A percentile compares a stretch with the other conserved stretches of the same genome.
phyloP scores from a whole-genome alignment of 2,329 filamentous ascomycete genomes.

The Penicillium sp. region DNA sequence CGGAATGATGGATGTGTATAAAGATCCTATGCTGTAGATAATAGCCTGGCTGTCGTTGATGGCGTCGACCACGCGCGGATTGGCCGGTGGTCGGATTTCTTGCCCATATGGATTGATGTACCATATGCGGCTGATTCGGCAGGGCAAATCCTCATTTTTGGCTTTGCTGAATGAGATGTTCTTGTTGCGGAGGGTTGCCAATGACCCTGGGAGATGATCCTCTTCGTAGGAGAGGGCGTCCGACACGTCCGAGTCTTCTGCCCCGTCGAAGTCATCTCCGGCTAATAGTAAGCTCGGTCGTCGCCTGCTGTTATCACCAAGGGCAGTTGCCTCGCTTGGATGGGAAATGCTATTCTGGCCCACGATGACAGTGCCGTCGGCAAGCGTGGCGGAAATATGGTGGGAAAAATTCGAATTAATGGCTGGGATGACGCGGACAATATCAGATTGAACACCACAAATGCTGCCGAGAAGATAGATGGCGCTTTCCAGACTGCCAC shows the following conservation, averaged over 20 bases:
- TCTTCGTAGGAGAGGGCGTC: conserved; percentile 40
- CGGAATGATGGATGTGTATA: conserved; percentile 85
- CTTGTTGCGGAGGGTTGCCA: conserved; percentile 71
- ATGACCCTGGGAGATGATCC: conserved; percentile 53
- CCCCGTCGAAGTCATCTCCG: conserved; percentile 31
- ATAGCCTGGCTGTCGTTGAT: conserved; percentile 61
- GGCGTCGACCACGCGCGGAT: conserved; percentile 69
- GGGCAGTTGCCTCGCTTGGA: conserved; percentile 61
- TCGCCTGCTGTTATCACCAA: conserved; percentile 27
- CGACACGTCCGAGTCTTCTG: conserved; percentile 27
- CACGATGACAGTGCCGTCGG: conserved; percentile 70
- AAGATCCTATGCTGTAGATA: conserved; percentile 87
- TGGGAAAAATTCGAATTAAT: conserved; percentile 95
- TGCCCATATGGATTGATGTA: conserved; percentile 99
- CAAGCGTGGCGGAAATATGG: conserved; percentile 80
- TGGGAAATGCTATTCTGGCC: conserved; percentile 93
- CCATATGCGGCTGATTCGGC: conserved; percentile 77
- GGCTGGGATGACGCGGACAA: conserved; percentile 74
- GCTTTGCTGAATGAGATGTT: conserved; percentile 77
- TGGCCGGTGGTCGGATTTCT: conserved; percentile 79
- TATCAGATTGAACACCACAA: conserved; percentile 67
- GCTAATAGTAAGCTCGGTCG: conserved; percentile 35
- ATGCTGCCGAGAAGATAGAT: conserved; percentile 86
- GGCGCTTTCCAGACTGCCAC: conserved; percentile 83
- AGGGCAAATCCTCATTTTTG: conserved; percentile 71